Evolutionary conservation across 495 filamentous ascomycete genomes (phyloP), one percentile per base, ranked within the genome.

Genomic region (Tirmania nivea): DNA sequence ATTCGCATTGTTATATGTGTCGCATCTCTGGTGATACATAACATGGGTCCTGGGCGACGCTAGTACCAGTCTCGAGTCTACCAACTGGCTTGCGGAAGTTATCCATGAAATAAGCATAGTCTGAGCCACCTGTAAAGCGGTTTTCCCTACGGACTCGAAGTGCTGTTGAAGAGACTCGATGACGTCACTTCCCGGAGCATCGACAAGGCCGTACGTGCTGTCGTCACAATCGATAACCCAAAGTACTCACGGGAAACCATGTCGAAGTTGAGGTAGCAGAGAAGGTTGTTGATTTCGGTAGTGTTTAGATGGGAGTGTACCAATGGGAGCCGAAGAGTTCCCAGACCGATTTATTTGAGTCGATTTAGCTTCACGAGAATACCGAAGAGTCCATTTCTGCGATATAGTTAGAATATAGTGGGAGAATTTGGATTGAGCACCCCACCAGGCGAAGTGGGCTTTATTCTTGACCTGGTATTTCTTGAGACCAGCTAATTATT

Each of bases 211-310:
- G 12, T 61, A 57, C 14, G 61, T 63, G 37, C 60, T 60, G n/a
- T 65, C 71, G 55, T 68, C 69, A 35, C 64, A 66, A 35, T 68
- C 61, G 52, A 69, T 66, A 14, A 62, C 61, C 68, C 69, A 47
- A 66, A 68, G 56, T 68, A 70, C 1, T 67, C 68, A 7, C 49
- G 56, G 10, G 65, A 65, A 11, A 69, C 61, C 70, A 73, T 73
- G 57, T 73, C 70, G 37, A 69, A 73, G 60, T 73, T 72, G 51
- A 73, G 63, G 52, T 72, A 73, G 19, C 63, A 63, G 10, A 66
- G 60, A 39, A 72, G 67, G 48, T 66, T 65, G 55, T 66, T 57
- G 1, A 55, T 57, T 17, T 71, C 68, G n/a, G 56, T 52, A 31
- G 57, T 51, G n/a, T 54, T 56, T 19, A 73, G 60, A 25, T 56